Percentiles rank a stretch among this genome's conserved stretches.
Evolutionary conservation across 352 stramenopile genomes (phyloP).

Genomic region (Blastocystis sp.): DNA sequence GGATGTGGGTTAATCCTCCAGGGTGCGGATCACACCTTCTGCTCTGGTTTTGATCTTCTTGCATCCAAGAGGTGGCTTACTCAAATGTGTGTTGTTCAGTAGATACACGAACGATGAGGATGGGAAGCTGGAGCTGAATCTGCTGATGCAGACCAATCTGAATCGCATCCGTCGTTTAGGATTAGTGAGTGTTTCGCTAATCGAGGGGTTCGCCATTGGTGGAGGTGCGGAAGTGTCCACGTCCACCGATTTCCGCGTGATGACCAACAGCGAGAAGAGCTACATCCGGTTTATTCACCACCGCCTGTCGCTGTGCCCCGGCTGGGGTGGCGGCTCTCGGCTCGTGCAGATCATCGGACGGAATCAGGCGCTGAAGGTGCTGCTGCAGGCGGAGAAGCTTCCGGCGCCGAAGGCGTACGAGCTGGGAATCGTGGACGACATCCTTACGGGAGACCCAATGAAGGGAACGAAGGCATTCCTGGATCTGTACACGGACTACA

Average conservation of each 20-base stretch:
- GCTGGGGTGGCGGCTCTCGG: slow-evolving; percentile 39
- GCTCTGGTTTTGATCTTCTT: slow-evolving; percentile 44
- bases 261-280: slow-evolving; percentile 27
- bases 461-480: slow-evolving; percentile 7
- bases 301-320: slow-evolving; percentile 20
- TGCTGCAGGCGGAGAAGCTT: slow-evolving; percentile 39
- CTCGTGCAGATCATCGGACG: slow-evolving; percentile 40
- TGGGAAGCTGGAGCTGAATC: slow-evolving; percentile 42
- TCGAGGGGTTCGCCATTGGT: slow-evolving; percentile 64
- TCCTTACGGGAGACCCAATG: slow-evolving; percentile 6
- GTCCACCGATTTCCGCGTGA: slow-evolving; percentile 48
- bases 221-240: slow-evolving; percentile 57
- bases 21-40: slow-evolving; percentile 47
- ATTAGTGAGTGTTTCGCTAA: slow-evolving; percentile 17
- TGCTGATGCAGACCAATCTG: slow-evolving; percentile 49
- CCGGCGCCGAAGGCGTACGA: slow-evolving; percentile 9
- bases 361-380: slow-evolving; percentile 12
- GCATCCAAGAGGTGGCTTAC: slow-evolving; percentile 18
- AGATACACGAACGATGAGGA: slow-evolving; percentile 14
- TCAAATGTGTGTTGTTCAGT: background rate
- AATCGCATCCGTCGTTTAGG: slow-evolving; percentile 40
- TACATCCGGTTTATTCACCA: slow-evolving; percentile 67
- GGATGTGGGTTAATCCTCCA: slow-evolving; percentile 29
- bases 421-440: slow-evolving; percentile 27
- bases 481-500: slow-evolving; percentile 10